phyloP scores from a whole-genome alignment of 2,329 filamentous ascomycete species.

The Leptosphaerulina australis region DNA sequence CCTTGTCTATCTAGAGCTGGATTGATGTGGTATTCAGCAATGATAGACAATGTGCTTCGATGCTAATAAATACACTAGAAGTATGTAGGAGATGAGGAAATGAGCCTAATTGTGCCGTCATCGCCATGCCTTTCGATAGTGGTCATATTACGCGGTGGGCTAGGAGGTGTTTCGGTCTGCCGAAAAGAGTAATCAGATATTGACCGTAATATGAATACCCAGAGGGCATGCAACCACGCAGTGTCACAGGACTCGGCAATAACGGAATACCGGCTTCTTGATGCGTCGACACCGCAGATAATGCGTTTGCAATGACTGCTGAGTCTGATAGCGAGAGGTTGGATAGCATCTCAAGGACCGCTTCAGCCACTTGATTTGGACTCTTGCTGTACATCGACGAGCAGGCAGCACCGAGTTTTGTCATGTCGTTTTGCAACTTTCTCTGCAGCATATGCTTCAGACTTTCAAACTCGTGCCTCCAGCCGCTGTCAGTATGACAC shows the following conservation, averaged over 20 bases:
- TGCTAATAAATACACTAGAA: constrained; percentile 12
- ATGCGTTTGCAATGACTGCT: no score
- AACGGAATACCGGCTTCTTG: constrained; percentile 19
- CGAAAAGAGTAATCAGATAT: constrained; percentile 32
- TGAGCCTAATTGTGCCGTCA: constrained; percentile 9
- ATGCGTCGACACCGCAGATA: constrained; percentile 2
- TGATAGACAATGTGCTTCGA: background rate
- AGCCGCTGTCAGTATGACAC: no score
- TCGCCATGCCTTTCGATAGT: constrained; percentile 24
- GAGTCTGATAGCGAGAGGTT: no score
- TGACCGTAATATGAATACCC: constrained; percentile 26
- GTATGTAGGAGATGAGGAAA: constrained; percentile 10
- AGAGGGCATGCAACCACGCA: constrained; percentile 2
- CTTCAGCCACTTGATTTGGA: no score
- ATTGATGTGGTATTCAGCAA: no score
- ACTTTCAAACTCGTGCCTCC: no score
- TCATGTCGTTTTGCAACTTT: no score
- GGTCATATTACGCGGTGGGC: constrained; percentile 31
- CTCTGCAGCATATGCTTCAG: no score
- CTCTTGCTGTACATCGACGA: no score
- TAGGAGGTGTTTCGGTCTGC: constrained; percentile 24
- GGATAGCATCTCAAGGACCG: no score
- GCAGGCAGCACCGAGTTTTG: no score
- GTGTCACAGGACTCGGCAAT: constrained; percentile 31
- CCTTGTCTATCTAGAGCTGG: no score